Evolutionary conservation across 257 asterid genomes (phyloP), one percentile per base, ranked within the genome.

Genomic region (Solanum appendiculatum): DNA sequence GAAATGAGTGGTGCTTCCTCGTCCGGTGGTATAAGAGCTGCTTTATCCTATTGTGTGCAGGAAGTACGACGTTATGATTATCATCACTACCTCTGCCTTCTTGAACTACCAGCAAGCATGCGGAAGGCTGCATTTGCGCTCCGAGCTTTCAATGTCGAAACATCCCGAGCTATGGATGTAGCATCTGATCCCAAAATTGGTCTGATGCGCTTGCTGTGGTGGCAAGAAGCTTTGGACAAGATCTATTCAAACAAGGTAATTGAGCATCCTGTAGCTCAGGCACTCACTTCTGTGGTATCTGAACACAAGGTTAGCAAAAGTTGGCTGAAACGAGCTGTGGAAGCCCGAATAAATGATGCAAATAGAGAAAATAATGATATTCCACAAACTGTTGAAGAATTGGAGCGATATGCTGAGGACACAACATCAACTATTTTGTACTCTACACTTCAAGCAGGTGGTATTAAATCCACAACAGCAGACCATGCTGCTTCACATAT

Each of bases 401-500:
- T 97, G 90, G 99, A 97, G 91, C 83, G 83, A 60, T 97, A 97
- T 84, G 95, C 98, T 1, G 99, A 97, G 91, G 98, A 97, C 91
- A 95, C 99, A 1, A 74, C 90, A 37, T 95, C 99, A 1, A 95
- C 98, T 21, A 90, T 97, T 88, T 82, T 97, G 87, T 97, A 97
- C 92, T 93, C 97, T 14, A 97, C 98, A 3, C 98, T 97, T 77
- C 94, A 95, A 90, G 93, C 98, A 1, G 97, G 98, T 54, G 97
- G 98, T 42, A 92, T 97, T 27, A 90, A 56, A 44, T 97, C 98
- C 42, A 90, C 98, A 2, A 81, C 90, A 13, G 99, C 99, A 0
- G 99, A 97, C 85, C 99, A 97, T 66, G 98, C 98, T 60, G 99
- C 98, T 14, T 97, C 99, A 12, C 99, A 97, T 86, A 92, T 97